phyloP scores from a whole-genome alignment of 768 basidiomycete genomes.

The Termitomyces heimii region DNA sequence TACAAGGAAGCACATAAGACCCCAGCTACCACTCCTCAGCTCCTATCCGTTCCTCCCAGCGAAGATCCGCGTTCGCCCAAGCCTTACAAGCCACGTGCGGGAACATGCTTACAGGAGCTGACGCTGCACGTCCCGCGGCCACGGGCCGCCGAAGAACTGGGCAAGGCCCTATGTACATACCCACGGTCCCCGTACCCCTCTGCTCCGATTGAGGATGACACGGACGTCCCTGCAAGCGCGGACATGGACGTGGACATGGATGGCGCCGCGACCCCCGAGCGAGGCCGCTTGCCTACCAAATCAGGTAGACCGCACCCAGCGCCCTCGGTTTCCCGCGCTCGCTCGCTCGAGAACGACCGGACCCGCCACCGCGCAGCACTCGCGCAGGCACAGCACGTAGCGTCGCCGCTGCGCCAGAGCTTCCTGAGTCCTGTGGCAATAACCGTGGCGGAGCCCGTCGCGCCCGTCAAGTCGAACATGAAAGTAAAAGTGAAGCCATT shows the following conservation, averaged over 20 bases:
- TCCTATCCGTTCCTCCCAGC: constrained; percentile 16
- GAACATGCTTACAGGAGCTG: constrained; percentile 10
- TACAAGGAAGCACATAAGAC: constrained; percentile 7
- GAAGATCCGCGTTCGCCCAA: constrained; percentile 37
- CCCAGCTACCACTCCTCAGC: background rate
- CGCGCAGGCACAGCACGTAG: background rate
- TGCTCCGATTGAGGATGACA: constrained; percentile 8
- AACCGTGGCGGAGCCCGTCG: constrained; percentile 3
- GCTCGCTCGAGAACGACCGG: constrained; percentile 14
- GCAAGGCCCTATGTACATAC: constrained; percentile 25
- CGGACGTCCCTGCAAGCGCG: background rate
- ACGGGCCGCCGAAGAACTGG: constrained; percentile 16
- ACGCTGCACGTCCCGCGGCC: constrained; percentile 13
- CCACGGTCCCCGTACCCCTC: constrained; percentile 37
- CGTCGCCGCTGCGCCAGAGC: constrained; percentile 24
- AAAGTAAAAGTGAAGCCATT: constrained; percentile 25
- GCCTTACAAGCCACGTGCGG: constrained; percentile 13
- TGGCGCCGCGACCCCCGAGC: constrained; percentile 10
- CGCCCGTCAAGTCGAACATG: background rate
- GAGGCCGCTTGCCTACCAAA: constrained; percentile 9
- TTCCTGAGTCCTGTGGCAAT: constrained; percentile 29
- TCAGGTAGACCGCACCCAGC: background rate
- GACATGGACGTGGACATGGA: background rate
- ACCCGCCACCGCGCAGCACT: constrained; percentile 6
- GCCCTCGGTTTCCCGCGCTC: constrained; percentile 11